Evolutionary conservation across 495 filamentous ascomycete genomes (phyloP).

Genomic region (Annulohypoxylon moriforme): DNA sequence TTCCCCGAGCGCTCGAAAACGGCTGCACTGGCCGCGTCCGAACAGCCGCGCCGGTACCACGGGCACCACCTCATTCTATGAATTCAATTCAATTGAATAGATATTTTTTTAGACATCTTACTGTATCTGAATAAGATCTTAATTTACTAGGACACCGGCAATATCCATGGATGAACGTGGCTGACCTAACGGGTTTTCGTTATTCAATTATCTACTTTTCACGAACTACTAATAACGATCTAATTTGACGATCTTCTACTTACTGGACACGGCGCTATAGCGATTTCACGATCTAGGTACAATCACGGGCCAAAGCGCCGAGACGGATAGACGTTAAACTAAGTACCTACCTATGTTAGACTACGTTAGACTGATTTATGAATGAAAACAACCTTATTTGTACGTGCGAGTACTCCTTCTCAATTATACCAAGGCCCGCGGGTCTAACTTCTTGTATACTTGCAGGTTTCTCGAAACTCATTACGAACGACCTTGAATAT

Average conservation of each 20-base stretch:
- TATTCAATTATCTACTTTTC: background rate
- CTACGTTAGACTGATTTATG: background rate
- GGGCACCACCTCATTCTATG: slow-evolving; percentile 54
- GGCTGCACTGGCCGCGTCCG: slow-evolving; percentile 31
- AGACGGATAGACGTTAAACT: background rate
- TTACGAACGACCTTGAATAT: background rate
- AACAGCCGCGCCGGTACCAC: slow-evolving; percentile 49
- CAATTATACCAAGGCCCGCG: background rate
- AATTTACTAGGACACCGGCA: background rate
- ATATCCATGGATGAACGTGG: background rate
- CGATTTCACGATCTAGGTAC: background rate
- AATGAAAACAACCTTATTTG: slow-evolving; percentile 16
- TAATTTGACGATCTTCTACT: background rate
- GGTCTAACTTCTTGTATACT: background rate
- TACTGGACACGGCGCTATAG: background rate
- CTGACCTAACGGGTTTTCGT: background rate
- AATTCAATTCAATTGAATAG: background rate
- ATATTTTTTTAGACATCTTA: background rate
- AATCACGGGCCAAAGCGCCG: background rate
- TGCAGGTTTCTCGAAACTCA: background rate
- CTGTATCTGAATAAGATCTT: background rate
- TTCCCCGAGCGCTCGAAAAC: slow-evolving; percentile 59
- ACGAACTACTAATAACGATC: background rate
- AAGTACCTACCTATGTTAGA: too few species aligned
- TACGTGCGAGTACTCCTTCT: background rate